Percentiles rank a stretch among this genome's conserved stretches.
Evolutionary conservation across 78 protist genomes (phyloP).

Genomic region (Dictyostelium brefeldianum): DNA sequence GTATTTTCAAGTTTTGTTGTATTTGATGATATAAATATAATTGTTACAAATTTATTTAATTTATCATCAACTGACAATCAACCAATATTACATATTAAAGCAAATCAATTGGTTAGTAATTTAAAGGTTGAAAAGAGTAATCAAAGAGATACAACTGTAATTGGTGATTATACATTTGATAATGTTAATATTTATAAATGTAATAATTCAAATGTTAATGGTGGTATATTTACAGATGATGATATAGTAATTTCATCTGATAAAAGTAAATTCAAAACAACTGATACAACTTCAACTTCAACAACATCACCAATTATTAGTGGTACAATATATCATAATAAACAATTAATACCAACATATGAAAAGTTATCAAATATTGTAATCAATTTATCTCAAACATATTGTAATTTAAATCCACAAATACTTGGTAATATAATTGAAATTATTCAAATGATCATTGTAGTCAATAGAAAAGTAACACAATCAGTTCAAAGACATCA

Average conservation of each 20-base stretch:
- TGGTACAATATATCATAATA: conserved; percentile 33
- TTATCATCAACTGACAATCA: neutral
- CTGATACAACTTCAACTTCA: neutral
- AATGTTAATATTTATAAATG: neutral
- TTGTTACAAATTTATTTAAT: conserved; percentile 28
- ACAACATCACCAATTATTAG: conserved; percentile 5
- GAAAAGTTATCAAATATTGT: conserved; percentile 1
- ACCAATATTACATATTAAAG: conserved; percentile 20
- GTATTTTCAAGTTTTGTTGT: conserved; percentile 8
- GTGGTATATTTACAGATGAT: neutral
- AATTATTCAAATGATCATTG: conserved; percentile 56
- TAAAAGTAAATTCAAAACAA: neutral
- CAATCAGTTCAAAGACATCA: neutral
- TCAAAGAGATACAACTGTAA: conserved; percentile 17
- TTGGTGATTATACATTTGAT: conserved; percentile 17
- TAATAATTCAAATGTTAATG: neutral
- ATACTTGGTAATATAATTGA: conserved; percentile 64
- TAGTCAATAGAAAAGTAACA: conserved; percentile 55
- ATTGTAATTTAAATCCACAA: conserved; percentile 50
- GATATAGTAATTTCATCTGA: conserved; percentile 5
- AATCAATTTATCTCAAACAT: neutral
- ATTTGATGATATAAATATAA: conserved; percentile 9
- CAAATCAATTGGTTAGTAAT: conserved; percentile 18
- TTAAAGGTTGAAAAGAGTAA: conserved; percentile 5
- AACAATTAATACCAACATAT: conserved; percentile 8